Base-by-base conservation (phyloP, 345 rosid genomes). In the Noccaea caerulescens region DNA sequence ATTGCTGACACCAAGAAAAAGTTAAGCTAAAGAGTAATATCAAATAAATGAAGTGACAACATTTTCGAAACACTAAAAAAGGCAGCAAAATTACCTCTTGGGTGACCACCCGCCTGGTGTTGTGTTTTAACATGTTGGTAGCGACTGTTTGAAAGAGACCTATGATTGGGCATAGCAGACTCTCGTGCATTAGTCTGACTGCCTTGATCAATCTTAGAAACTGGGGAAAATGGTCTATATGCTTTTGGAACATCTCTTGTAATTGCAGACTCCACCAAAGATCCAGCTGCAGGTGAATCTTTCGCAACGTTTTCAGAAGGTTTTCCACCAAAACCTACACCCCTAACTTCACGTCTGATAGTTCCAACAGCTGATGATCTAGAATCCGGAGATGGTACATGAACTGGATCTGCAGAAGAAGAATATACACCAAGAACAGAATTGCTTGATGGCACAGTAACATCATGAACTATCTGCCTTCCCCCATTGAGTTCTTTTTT, bases 331-430 rank as follows among this genome's bases (percentile, higher is more conserved):
- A 80, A 85, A 46, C 97, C 92, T 41, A 80, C 94, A 62, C 84
- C 88, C 63, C 92, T 96, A 75, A 91, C 96, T 77, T 90, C 98
- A 72, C 96, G 97, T 82, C 82, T 88, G 58, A 93, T 93, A 72
- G 97, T 90, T 76, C 97, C 96, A 79, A 86, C 88, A 47, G 79
- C 83, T 69, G 87, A 79, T 54, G 94, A 71, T 82, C 94, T 80
- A 12, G 92, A 87, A 72, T 86, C 96, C 51, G 92, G 94, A 77
- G 97, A 91, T 78, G 97, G 98, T 60, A 89, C 97, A 72, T 93
- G 96, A 78, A 91, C 92, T 68, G 97, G 97, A 77, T 91, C 98
- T 45, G 84, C 84, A 47, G 96, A 86, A 65, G 98, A 93, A 34
- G 90, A 88, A 80, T 88, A 88, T 63, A 87, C 88, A 66, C 96